Evolutionary conservation across 2,329 filamentous ascomycete genomes (phyloP).

Genomic region (Allantophomopsis lycopodina): DNA sequence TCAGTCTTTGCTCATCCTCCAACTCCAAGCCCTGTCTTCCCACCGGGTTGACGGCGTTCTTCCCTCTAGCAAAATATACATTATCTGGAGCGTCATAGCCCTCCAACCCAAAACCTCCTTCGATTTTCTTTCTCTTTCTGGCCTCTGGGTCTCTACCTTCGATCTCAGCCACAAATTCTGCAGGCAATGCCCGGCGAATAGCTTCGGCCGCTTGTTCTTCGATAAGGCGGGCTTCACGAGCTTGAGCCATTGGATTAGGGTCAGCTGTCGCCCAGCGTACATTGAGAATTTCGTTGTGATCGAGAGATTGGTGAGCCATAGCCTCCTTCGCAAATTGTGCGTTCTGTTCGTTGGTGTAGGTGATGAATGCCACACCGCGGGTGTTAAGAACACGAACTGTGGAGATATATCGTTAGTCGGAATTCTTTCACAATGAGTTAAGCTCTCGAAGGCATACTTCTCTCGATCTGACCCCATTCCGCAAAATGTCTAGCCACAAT

Average conservation of each 20-base stretch:
- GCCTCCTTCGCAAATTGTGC: constrained; percentile 87
- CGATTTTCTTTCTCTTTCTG: constrained; percentile 76
- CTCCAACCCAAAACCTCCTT: constrained; percentile 76
- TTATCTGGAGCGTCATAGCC: constrained; percentile 91
- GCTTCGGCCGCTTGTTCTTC: constrained; percentile 97
- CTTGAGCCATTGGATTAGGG: constrained; percentile 89
- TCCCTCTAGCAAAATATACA: constrained; percentile 78
- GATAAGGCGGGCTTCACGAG: constrained; percentile 73
- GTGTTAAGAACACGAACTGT: constrained; percentile 68
- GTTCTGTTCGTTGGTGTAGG: constrained; percentile 82
- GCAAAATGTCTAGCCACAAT: constrained; percentile 88
- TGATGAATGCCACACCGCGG: constrained; percentile 87
- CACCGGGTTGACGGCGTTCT: constrained; percentile 47
- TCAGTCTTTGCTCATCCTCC: constrained; percentile 44
- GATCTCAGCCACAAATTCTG: constrained; percentile 83
- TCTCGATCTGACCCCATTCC: constrained; percentile 90
- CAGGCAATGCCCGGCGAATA: constrained; percentile 74
- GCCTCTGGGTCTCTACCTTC: constrained; percentile 84
- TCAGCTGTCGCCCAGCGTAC: constrained; percentile 96
- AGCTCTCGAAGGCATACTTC: constrained; percentile 28
- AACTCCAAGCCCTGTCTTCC: constrained; percentile 46
- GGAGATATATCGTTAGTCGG: constrained; percentile 12
- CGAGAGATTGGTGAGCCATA: constrained; percentile 88
- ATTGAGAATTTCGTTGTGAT: constrained; percentile 86
- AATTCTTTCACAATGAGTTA: background rate